phyloP scores from a whole-genome alignment of 179 eudicot genomes.

The Pouteria campechiana region DNA sequence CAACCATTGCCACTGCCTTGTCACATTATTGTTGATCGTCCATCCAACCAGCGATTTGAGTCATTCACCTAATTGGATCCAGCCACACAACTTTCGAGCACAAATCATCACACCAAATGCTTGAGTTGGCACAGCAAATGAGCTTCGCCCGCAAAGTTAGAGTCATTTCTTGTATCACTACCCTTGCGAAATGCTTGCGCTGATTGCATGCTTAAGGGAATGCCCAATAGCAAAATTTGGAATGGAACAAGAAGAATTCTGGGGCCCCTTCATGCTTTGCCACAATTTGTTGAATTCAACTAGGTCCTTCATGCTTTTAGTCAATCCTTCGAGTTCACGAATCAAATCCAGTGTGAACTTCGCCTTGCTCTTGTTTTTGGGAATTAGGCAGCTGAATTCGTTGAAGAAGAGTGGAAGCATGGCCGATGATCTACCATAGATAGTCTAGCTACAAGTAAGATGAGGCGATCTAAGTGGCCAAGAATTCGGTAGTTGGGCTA shows the following conservation, averaged over 20 bases:
- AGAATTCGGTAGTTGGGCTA: constrained; percentile 47
- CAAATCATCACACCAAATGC: too few relatives aligned
- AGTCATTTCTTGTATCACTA: too few relatives aligned
- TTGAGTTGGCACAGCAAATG: too few relatives aligned
- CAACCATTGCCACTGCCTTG: too few relatives aligned
- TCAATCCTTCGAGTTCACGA: constrained; percentile 43
- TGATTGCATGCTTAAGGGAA: constrained; percentile 49
- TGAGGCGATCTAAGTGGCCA: constrained; percentile 28
- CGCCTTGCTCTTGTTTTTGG: constrained; percentile 45
- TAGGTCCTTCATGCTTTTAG: constrained; percentile 27
- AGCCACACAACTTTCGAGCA: too few relatives aligned
- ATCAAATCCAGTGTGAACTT: constrained; percentile 50
- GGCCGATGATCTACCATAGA: constrained; percentile 40
- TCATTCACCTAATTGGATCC: too few relatives aligned
- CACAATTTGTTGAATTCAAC: constrained; percentile 44
- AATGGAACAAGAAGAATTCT: background rate
- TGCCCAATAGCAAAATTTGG: constrained; percentile 11
- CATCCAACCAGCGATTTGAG: too few relatives aligned
- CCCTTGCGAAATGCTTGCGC: constrained; percentile 52
- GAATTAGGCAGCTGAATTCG: constrained; percentile 46
- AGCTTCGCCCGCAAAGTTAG: too few relatives aligned
- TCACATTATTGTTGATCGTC: too few relatives aligned
- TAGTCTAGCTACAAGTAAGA: constrained; percentile 48
- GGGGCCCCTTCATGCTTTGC: constrained; percentile 12
- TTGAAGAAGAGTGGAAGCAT: constrained; percentile 27